Base-by-base conservation (phyloP, 257 asterid species). In the Craterostigma plantagineum region DNA sequence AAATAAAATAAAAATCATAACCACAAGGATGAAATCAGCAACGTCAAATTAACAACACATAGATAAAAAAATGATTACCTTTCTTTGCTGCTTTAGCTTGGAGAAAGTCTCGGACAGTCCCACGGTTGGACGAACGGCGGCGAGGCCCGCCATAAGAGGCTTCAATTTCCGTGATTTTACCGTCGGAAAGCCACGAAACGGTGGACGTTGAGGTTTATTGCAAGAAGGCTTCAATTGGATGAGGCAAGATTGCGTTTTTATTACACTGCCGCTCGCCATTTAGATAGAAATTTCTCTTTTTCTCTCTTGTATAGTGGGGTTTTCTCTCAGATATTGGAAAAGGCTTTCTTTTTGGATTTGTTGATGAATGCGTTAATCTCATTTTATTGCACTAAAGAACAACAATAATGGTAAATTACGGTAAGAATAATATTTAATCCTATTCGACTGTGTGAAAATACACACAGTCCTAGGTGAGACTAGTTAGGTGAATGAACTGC, bases 51-150 rank as follows among this genome's bases (percentile, higher is more conserved):
- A 4, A 34, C 36, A 11, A 11, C 11, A 16, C 43, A 13, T 38
- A 9, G 17, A 18, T 13, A 4, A 9, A 10, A 7, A 14, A 46
- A 49, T 18, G 34, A 56, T 38, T 62, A 78, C 92, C 57, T 75
- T 69, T 35, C 86, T 79, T 18, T 58, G 63, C 43, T 62, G 39
- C 44, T 54, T 78, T 55, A 78, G 53, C 7, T 43, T 75, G 39
- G 69, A 46, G 55, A 78, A 75, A 46, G 92, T 78, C 41, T 75
- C 69, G 23, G 86, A 56, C 35, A 78, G 56, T 9, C 79, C 77
- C 16, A 52, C 54, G 8, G 75, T 35, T 11, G 76, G 51, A n/a
- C 30, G 30, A 23, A 47, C 43, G 10, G 73, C 33, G 38, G 39
- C 35, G 63, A 66, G 57, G 11, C 66, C 46, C 15, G 83, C 92